These are phyloP conservation scores for Daldinia caldariorum DNA, from an alignment of 495 filamentous ascomycete genomes.

Conservation along the genomic window DNA sequence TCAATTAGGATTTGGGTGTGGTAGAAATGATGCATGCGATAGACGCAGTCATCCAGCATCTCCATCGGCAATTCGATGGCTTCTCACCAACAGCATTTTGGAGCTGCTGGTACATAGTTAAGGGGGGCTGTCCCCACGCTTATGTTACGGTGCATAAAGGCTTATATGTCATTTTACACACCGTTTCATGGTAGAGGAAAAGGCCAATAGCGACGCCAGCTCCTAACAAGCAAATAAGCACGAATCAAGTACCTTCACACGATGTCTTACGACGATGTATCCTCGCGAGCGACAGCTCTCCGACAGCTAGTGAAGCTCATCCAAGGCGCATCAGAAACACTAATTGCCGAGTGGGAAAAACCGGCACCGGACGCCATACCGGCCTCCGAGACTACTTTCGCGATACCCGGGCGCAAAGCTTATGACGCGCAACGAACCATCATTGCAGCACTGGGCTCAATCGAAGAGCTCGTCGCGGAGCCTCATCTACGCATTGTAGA, in stretches of 20 bases:
- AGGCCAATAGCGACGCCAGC: constrained; percentile 1
- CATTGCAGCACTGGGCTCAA: constrained; percentile 43
- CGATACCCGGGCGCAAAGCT: constrained; percentile 34
- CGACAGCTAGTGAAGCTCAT: constrained; percentile 39
- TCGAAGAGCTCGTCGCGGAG: constrained; percentile 47
- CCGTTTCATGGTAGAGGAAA: background rate
- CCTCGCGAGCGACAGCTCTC: constrained; percentile 38
- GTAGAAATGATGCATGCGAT: constrained; percentile 15
- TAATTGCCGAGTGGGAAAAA: constrained; percentile 40
- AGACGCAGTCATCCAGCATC: constrained; percentile 13
- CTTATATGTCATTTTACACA: background rate
- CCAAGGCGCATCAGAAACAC: constrained; percentile 33
- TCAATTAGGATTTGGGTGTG: constrained; percentile 13
- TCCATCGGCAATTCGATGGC: constrained; percentile 32
- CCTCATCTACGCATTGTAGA: constrained; percentile 46
- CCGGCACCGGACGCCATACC: constrained; percentile 36
- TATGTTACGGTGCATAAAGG: background rate
- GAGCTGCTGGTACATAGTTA: background rate
- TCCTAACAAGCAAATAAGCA: background rate
- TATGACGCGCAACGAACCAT: constrained; percentile 48
- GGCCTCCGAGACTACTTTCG: constrained; percentile 32
- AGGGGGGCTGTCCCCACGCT: constrained; percentile 6
- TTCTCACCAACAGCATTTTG: background rate
- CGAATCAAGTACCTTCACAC: background rate
- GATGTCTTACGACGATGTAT: constrained; percentile 34